phyloP scores from a whole-genome alignment of 441 rosid species.

The Jatropha podagrica region DNA sequence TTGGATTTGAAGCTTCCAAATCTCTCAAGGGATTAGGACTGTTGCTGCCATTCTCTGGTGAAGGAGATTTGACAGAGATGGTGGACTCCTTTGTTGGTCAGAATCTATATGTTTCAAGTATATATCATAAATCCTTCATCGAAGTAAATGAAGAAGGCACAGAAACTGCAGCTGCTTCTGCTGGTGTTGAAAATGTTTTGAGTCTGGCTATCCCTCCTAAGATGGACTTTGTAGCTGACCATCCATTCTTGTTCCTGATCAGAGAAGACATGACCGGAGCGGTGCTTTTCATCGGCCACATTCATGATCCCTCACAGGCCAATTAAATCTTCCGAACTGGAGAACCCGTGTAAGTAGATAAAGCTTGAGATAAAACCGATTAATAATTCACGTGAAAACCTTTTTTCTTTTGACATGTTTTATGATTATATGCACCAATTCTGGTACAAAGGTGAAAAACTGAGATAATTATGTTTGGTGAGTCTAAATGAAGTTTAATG shows the following conservation, averaged over 20 bases:
- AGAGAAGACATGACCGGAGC: conserved; percentile 63
- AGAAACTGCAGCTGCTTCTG: conserved; percentile 72
- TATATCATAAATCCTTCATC: conserved; percentile 74
- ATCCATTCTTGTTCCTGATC: conserved; percentile 72
- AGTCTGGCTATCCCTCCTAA: conserved; percentile 8
- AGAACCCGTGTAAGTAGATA: conserved; percentile 10
- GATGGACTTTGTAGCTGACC: conserved; percentile 72
- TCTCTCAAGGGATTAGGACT: conserved; percentile 60
- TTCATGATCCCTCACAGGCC: conserved; percentile 50
- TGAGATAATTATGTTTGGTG: no score
- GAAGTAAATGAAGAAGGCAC: conserved; percentile 93
- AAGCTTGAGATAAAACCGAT: conserved; percentile 1
- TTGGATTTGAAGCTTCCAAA: conserved; percentile 64
- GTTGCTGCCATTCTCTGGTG: conserved; percentile 50
- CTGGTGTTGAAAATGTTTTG: conserved; percentile 31
- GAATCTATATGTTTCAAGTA: conserved; percentile 47
- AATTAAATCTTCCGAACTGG: conserved; percentile 15
- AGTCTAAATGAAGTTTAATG: no score
- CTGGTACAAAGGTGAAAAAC: no score
- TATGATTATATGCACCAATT: no score
- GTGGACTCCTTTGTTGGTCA: conserved; percentile 51
- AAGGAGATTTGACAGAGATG: conserved; percentile 68
- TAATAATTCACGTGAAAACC: not conserved
- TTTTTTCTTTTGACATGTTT: not conserved
- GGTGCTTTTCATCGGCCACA: conserved; percentile 66